Evolutionary conservation across 345 rosid genomes (phyloP).

Genomic region (Aquilaria sinensis): DNA sequence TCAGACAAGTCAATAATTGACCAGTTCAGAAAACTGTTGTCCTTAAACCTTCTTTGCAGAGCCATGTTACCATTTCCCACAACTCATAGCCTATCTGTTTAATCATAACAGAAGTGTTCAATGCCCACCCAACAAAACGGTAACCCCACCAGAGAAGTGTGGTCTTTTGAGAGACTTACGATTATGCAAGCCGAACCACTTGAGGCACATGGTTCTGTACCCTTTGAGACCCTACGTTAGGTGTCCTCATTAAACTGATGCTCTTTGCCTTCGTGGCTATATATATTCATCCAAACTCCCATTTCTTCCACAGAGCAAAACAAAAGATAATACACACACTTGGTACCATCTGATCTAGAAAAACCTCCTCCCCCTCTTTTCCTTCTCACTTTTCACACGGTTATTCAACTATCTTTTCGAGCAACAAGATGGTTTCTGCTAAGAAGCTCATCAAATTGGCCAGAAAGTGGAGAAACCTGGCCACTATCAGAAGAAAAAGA

Average conservation of each 20-base stretch:
- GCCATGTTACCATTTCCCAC: too few species aligned
- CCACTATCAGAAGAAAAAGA: constrained; percentile 11
- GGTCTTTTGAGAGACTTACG: too few species aligned
- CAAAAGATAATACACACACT: neutral
- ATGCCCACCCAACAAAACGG: too few species aligned
- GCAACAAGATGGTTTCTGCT: constrained; percentile 16
- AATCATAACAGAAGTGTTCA: too few species aligned
- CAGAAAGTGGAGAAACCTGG: constrained; percentile 22
- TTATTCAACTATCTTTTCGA: neutral
- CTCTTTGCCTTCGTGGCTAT: neutral
- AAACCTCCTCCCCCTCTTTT: neutral
- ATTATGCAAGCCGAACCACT: too few species aligned
- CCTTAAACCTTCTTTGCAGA: neutral
- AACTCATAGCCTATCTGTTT: too few species aligned
- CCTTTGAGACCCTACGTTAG: neutral
- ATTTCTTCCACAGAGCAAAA: neutral
- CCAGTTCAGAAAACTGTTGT: neutral
- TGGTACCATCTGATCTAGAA: neutral
- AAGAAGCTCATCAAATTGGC: constrained; percentile 28
- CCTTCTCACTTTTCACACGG: neutral
- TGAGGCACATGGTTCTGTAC: neutral
- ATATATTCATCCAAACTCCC: neutral
- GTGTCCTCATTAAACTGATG: neutral
- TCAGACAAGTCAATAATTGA: neutral
- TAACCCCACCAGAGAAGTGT: too few species aligned